phyloP scores from a whole-genome alignment of 2,329 filamentous ascomycete genomes.

The Lachnellula hyalina region DNA sequence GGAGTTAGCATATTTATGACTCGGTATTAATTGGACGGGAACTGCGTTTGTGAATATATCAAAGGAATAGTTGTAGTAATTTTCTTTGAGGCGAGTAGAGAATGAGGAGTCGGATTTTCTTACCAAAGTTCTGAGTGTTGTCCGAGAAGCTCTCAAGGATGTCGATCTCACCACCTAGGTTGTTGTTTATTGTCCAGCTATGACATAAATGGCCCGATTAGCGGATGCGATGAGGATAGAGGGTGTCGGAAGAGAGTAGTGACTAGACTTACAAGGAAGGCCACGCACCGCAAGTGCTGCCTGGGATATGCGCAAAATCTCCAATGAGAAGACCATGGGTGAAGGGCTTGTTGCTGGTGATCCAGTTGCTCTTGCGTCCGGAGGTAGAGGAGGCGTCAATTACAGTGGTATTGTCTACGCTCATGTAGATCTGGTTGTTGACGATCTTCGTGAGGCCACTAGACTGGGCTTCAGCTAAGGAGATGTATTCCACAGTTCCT shows the following conservation, averaged over 20 bases:
- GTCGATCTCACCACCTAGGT: slow-evolving; percentile 24
- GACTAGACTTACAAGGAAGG: slow-evolving; percentile 51
- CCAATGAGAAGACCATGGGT: slow-evolving; percentile 63
- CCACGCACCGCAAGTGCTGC: slow-evolving; percentile 68
- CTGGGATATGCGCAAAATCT: slow-evolving; percentile 69
- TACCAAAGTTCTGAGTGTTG: neutral
- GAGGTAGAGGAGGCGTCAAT: slow-evolving; percentile 30
- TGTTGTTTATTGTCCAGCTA: slow-evolving; percentile 23
- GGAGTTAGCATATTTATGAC: neutral
- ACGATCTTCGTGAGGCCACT: slow-evolving; percentile 52
- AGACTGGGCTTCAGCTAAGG: slow-evolving; percentile 42
- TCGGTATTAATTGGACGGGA: too few species aligned
- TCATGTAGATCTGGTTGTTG: slow-evolving; percentile 53
- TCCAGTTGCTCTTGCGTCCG: slow-evolving; percentile 54
- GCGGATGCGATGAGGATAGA: neutral
- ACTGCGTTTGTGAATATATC: too few species aligned
- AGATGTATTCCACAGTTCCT: slow-evolving; percentile 32
- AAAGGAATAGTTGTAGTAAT: too few species aligned
- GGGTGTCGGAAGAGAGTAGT: neutral
- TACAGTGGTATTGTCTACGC: slow-evolving; percentile 20
- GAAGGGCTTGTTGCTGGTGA: slow-evolving; percentile 59
- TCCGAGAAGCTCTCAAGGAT: slow-evolving; percentile 55
- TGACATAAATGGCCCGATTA: neutral
- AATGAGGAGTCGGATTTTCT: too few species aligned
- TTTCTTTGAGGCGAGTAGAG: too few species aligned